phyloP scores from a whole-genome alignment of 495 filamentous ascomycete species.

The Xylaria bambusicola region DNA sequence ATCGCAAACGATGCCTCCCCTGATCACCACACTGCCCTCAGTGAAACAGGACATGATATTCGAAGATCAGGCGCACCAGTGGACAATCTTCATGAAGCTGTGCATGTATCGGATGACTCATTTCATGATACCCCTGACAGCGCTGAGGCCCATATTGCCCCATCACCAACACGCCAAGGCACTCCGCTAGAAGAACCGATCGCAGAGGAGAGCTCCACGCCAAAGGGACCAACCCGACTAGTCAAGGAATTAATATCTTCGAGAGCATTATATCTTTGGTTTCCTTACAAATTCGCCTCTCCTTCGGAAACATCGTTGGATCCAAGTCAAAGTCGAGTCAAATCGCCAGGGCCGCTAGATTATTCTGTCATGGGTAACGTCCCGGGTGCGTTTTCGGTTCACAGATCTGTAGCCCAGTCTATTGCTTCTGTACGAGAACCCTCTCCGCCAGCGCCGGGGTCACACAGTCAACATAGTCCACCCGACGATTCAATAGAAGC shows the following conservation, averaged over 20 bases:
- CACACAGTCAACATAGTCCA: constrained; percentile 5
- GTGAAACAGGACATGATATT: neutral
- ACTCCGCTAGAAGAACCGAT: constrained; percentile 33
- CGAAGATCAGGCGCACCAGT: neutral
- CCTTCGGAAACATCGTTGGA: constrained; percentile 1
- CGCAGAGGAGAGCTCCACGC: constrained; percentile 43
- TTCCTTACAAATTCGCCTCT: constrained; percentile 37
- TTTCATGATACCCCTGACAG: neutral
- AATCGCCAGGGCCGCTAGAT: constrained; percentile 15
- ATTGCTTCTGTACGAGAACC: constrained; percentile 24
- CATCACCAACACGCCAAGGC: constrained; percentile 7
- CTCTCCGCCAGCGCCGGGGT: neutral
- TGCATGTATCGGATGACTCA: constrained; percentile 9
- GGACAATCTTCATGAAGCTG: constrained; percentile 28
- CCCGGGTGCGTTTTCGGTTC: constrained; percentile 59
- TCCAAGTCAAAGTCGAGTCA: neutral
- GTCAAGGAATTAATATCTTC: constrained; percentile 51
- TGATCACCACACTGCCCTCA: neutral
- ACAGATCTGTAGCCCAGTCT: constrained; percentile 33
- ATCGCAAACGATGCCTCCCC: neutral
- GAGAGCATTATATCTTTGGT: constrained; percentile 43
- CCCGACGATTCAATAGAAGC: constrained; percentile 52
- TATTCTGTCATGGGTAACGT: constrained; percentile 48
- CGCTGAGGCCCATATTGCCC: neutral
- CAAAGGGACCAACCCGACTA: constrained; percentile 48